A percentile compares a stretch with the other conserved stretches of the same genome.
These are phyloP conservation scores for Echria macrotheca DNA, from an alignment of 495 filamentous ascomycete species.

Conservation along the genomic window DNA sequence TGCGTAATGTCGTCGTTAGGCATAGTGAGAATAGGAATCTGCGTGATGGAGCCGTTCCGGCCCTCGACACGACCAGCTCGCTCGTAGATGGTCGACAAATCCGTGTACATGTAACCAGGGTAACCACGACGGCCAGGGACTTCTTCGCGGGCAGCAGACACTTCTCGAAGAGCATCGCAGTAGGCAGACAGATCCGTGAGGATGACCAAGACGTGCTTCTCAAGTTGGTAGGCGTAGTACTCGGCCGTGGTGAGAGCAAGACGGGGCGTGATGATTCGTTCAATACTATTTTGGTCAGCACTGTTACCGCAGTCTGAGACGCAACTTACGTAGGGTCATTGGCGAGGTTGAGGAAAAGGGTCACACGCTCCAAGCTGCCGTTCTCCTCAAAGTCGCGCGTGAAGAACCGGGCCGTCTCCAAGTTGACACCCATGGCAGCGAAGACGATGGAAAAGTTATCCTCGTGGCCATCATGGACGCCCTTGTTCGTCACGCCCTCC, in stretches of 20 bases:
- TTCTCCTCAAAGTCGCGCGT: slow-evolving; percentile 99
- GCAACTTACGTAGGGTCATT: slow-evolving; percentile 88
- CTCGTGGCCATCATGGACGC: slow-evolving; percentile 91
- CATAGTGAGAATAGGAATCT: slow-evolving; percentile 99
- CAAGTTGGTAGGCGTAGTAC: slow-evolving; percentile 99
- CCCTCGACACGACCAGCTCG: slow-evolving; percentile 97
- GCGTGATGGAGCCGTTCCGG: slow-evolving; percentile 96
- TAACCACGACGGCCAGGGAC: slow-evolving; percentile 99
- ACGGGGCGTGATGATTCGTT: slow-evolving; percentile 99
- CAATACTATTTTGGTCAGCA: slow-evolving; percentile 60
- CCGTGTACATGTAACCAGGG: slow-evolving; percentile 99
- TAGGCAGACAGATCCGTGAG: slow-evolving; percentile 97
- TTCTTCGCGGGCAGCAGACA: slow-evolving; percentile 97
- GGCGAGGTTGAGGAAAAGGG: slow-evolving; percentile 96
- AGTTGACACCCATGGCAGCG: slow-evolving; percentile 99
- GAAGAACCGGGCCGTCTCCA: slow-evolving; percentile 98
- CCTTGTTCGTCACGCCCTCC: slow-evolving; percentile 75
- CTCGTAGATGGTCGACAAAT: slow-evolving; percentile 99
- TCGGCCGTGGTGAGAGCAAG: slow-evolving; percentile 97
- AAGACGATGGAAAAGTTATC: slow-evolving; percentile 99
- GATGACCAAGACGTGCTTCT: slow-evolving; percentile 99
- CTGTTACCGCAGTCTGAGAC: background rate
- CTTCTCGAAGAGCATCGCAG: slow-evolving; percentile 97
- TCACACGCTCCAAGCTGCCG: slow-evolving; percentile 93
- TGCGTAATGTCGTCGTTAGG: slow-evolving; percentile 99